Conservation (phyloP, 495 filamentous ascomycete genomes). For the Gamarada debralockiae region DNA sequence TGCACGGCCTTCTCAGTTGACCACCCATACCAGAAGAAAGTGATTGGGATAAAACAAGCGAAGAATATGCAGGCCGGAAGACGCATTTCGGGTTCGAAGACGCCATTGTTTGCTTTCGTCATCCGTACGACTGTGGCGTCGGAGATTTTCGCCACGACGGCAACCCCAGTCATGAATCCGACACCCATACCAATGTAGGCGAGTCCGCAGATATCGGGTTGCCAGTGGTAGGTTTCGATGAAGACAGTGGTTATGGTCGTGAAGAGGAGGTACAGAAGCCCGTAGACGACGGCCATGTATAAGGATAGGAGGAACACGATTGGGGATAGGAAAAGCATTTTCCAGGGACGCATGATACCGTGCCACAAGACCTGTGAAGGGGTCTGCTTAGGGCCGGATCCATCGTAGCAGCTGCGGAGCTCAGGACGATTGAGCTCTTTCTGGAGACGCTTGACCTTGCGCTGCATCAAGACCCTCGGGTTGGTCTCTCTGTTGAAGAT, state of each 20-base stretch:
- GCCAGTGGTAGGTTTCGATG: constrained; percentile 46
- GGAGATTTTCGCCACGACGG: constrained; percentile 28
- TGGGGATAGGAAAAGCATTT: constrained; percentile 49
- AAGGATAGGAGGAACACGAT: constrained; percentile 63
- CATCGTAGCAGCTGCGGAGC: constrained; percentile 34
- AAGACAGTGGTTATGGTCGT: constrained; percentile 67
- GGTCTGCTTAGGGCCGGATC: constrained; percentile 10
- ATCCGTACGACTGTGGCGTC: constrained; percentile 38
- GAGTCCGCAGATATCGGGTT: constrained; percentile 33
- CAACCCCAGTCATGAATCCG: constrained; percentile 34
- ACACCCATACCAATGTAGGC: constrained; percentile 47
- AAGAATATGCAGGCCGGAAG: constrained; percentile 36
- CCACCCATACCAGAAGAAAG: constrained; percentile 52
- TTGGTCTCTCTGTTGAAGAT: constrained; percentile 54
- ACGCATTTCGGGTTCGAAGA: constrained; percentile 56
- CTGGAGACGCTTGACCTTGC: constrained; percentile 39
- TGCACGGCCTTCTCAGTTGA: constrained; percentile 25
- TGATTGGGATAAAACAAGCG: constrained; percentile 37
- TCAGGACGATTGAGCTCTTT: constrained; percentile 32
- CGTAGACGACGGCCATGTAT: constrained; percentile 74
- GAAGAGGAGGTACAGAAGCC: constrained; percentile 77
- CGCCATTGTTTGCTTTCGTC: constrained; percentile 43
- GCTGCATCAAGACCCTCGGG: constrained; percentile 43
- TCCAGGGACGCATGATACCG: constrained; percentile 45
- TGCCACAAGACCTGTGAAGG: constrained; percentile 25